These are phyloP conservation scores for Stereum hirsutum DNA, from an alignment of 1,284 basidiomycete genomes.

Conservation along the genomic window DNA sequence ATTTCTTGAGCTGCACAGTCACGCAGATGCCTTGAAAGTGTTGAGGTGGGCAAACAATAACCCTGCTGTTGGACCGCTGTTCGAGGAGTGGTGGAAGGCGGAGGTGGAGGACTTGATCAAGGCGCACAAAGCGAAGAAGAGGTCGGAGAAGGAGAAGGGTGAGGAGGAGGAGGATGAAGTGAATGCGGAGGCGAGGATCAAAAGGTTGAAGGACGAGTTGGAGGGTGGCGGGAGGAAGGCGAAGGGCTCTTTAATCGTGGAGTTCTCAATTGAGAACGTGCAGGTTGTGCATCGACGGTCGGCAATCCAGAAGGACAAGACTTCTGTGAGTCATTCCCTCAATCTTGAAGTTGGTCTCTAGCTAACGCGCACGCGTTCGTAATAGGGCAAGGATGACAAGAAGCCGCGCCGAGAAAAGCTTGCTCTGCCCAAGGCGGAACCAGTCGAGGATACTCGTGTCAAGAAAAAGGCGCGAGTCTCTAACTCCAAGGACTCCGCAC, in stretches of 20 bases:
- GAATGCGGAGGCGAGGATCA: constrained; percentile 38
- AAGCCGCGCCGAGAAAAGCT: constrained; percentile 7
- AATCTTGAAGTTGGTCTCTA: constrained; percentile 2
- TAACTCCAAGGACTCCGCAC: background rate
- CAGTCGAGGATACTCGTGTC: constrained; percentile 15
- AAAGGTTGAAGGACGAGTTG: constrained; percentile 53
- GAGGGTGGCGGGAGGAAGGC: constrained; percentile 32
- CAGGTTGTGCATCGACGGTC: constrained; percentile 73
- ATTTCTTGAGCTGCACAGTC: constrained; percentile 85
- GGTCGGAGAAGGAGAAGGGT: constrained; percentile 10
- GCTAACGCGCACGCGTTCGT: background rate
- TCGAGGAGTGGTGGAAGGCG: constrained; percentile 77
- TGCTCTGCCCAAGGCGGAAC: constrained; percentile 9
- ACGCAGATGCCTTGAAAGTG: constrained; percentile 86
- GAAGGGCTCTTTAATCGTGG: constrained; percentile 66
- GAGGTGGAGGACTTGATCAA: constrained; percentile 69
- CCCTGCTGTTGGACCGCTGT: constrained; percentile 48
- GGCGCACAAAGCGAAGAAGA: constrained; percentile 2
- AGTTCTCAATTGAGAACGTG: constrained; percentile 92
- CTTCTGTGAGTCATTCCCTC: background rate
- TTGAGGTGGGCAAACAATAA: constrained; percentile 95
- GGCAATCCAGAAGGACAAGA: constrained; percentile 31
- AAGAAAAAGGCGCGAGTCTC: constrained; percentile 14
- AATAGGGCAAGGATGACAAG: constrained; percentile 2
- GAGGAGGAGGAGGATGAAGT: constrained; percentile 41